Conservation (phyloP, 2,329 filamentous ascomycete genomes). For the Colletotrichum viniferum region DNA sequence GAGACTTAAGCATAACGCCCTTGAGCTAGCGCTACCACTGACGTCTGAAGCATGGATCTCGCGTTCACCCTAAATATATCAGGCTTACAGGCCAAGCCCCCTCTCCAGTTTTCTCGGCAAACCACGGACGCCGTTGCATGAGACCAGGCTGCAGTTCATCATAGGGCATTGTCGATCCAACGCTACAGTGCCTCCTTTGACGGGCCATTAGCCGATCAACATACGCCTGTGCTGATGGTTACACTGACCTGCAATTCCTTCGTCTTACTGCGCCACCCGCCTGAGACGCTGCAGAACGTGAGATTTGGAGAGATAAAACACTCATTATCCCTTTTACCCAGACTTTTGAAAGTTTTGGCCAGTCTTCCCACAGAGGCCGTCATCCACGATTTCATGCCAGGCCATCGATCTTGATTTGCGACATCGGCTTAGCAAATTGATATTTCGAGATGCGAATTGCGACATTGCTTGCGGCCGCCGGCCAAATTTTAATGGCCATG, state of each 20-base stretch:
- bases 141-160: not conserved
- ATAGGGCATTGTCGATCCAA: not conserved
- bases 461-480: not conserved
- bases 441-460: not conserved
- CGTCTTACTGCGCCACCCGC: not conserved
- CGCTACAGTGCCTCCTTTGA: rapidly evolving
- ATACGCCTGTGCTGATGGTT: not conserved
- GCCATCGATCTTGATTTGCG: not conserved
- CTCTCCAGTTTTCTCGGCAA: not conserved
- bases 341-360: not conserved
- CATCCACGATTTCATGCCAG: not conserved
- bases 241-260: not conserved
- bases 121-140: not conserved
- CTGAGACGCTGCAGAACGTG: not conserved
- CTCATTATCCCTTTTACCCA: not conserved
- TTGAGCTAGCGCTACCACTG: not conserved
- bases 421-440: not conserved
- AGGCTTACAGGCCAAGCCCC: not conserved
- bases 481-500: not conserved
- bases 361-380: not conserved
- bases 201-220: not conserved
- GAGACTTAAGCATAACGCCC: not conserved
- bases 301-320: not conserved
- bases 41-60: not conserved
- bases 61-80: not conserved